Percentiles rank a stretch among this genome's conserved stretches.
Conservation (phyloP, 805 yeast genomes). For the Starmerella bombicola region DNA sequence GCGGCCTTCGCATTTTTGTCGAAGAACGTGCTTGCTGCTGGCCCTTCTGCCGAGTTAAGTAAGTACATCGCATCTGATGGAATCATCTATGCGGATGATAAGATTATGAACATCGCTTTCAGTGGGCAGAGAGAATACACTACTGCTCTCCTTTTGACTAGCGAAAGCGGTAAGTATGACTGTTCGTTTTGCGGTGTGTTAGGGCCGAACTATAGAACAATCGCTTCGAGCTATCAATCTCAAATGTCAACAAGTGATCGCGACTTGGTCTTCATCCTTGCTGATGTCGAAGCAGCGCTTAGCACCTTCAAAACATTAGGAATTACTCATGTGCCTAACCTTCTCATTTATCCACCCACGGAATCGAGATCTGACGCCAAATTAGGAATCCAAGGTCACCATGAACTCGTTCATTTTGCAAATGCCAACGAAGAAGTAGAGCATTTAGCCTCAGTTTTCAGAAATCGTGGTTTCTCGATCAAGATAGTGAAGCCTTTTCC, state of each 20-base stretch:
- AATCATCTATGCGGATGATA: constrained; percentile 21
- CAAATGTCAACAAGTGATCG: constrained; percentile 41
- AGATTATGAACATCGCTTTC: constrained; percentile 32
- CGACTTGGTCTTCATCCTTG: constrained; percentile 51
- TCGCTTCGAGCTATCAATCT: constrained; percentile 51
- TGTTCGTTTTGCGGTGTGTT: constrained; percentile 64
- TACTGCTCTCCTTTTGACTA: constrained; percentile 56
- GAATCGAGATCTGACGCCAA: constrained; percentile 27
- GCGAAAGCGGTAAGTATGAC: constrained; percentile 58
- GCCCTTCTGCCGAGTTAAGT: constrained; percentile 2
- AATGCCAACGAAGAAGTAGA: constrained; percentile 20
- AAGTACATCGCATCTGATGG: constrained; percentile 19
- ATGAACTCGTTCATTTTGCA: constrained; percentile 24
- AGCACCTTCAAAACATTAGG: constrained; percentile 41
- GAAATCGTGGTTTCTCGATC: constrained; percentile 23
- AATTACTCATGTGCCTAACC: constrained; percentile 66
- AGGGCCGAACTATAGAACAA: constrained; percentile 47
- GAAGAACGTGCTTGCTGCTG: not conserved
- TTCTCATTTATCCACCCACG: constrained; percentile 49
- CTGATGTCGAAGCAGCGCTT: constrained; percentile 55
- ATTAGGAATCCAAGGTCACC: constrained; percentile 22
- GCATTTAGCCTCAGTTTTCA: constrained; percentile 19
- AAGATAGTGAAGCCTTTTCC: constrained; percentile 27
- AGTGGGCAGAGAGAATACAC: constrained; percentile 56
- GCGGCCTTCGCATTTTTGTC: not conserved